These are phyloP conservation scores for Saccharomycopsis oosterbeekiorum DNA, from an alignment of 805 yeast genomes.

Conservation along the genomic window DNA sequence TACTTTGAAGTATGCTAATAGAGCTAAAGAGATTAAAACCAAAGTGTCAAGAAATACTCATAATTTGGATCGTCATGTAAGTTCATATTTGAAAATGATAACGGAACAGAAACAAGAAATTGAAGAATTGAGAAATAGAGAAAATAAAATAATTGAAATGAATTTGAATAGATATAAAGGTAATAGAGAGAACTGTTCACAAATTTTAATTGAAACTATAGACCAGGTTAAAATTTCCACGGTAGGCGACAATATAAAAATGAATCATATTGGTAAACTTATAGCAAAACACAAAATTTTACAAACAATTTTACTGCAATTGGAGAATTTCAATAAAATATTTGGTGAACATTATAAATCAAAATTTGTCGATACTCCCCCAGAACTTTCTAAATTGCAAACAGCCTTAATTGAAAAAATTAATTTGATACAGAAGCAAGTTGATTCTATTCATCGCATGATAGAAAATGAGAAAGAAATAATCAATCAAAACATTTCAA, in stretches of 20 bases:
- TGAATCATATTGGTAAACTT: constrained; percentile 29
- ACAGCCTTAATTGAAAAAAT: constrained; percentile 28
- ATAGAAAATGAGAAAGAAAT: constrained; percentile 38
- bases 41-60: constrained; percentile 65
- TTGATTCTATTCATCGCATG: constrained; percentile 41
- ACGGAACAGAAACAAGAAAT: constrained; percentile 72
- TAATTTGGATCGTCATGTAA: constrained; percentile 71
- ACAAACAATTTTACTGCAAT: constrained; percentile 34
- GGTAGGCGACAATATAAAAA: constrained; percentile 23
- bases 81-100: constrained; percentile 75
- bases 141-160: constrained; percentile 32
- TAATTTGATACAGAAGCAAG: constrained; percentile 32
- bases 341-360: constrained; percentile 19
- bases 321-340: constrained; percentile 21
- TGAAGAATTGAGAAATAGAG: constrained; percentile 52
- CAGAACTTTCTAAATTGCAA: constrained; percentile 22
- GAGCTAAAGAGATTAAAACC: constrained; percentile 87
- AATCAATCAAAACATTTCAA: constrained; percentile 39
- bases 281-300: constrained; percentile 32
- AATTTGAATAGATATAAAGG: constrained; percentile 29
- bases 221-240: constrained; percentile 29
- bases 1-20: constrained; percentile 81
- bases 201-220: constrained; percentile 33
- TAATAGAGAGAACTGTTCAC: constrained; percentile 31
- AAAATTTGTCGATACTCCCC: constrained; percentile 20